A percentile compares a stretch with the other conserved stretches of the same genome.
Evolutionary conservation across 495 filamentous ascomycete species (phyloP).

Genomic region (Penicillium chermesinum): DNA sequence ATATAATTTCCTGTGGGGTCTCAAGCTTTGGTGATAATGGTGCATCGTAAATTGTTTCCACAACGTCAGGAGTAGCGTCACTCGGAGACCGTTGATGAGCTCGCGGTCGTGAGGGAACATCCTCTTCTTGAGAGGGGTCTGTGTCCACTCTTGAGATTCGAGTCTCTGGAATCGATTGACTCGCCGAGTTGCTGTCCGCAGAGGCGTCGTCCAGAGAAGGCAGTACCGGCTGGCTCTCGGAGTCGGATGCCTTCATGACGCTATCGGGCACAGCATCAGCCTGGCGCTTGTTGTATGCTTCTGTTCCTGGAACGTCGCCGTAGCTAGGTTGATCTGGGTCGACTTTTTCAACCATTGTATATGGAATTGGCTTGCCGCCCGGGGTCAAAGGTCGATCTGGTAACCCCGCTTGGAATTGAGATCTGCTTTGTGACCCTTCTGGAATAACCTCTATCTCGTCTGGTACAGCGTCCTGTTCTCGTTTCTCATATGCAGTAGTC

Average conservation of each 20-base stretch:
- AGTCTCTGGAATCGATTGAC: conserved; percentile 41
- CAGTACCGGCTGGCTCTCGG: conserved; percentile 16
- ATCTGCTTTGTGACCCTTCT: conserved; percentile 48
- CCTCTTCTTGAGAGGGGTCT: conserved; percentile 29
- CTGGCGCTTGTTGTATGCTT: conserved; percentile 66
- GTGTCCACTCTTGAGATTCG: conserved; percentile 41
- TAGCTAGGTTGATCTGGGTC: conserved; percentile 61
- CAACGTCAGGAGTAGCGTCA: conserved; percentile 46
- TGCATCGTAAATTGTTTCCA: conserved; percentile 40
- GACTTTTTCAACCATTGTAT: conserved; percentile 77
- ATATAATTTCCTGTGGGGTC: conserved; percentile 26
- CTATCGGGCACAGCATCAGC: conserved; percentile 82
- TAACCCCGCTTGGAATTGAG: conserved; percentile 35
- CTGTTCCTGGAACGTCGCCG: conserved; percentile 83
- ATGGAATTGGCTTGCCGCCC: conserved; percentile 63
- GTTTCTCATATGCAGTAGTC: conserved; percentile 53
- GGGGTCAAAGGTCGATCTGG: conserved; percentile 42
- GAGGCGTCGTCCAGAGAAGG: conserved; percentile 15
- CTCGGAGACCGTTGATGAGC: conserved; percentile 41
- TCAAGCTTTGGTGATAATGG: conserved; percentile 11
- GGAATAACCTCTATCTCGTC: conserved; percentile 60
- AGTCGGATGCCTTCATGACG: conserved; percentile 37
- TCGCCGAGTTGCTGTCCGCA: conserved; percentile 11
- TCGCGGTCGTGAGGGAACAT: conserved; percentile 25
- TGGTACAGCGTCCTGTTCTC: conserved; percentile 57